phyloP scores from a whole-genome alignment of 495 filamentous ascomycete genomes.

The Chaetomium fimeti region DNA sequence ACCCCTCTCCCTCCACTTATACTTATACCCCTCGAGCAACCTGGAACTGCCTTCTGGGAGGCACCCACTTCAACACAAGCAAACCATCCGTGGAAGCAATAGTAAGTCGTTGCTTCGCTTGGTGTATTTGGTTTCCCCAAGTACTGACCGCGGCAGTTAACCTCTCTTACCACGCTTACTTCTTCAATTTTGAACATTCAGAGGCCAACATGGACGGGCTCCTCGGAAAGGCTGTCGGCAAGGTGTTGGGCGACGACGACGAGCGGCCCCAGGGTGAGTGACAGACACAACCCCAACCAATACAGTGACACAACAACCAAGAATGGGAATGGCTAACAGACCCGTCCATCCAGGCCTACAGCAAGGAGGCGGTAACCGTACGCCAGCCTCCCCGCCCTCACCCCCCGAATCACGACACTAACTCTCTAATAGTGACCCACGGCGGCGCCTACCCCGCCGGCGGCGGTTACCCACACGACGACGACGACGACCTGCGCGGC shows the following conservation, averaged over 20 bases:
- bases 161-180: neutral
- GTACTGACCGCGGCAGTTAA: neutral
- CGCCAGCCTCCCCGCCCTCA: conserved; percentile 2
- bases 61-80: neutral
- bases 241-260: conserved; percentile 20
- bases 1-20: neutral
- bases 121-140: no score
- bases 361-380: conserved; percentile 22
- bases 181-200: neutral
- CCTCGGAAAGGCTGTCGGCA: conserved; percentile 20
- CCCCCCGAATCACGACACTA: neutral
- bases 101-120: neutral
- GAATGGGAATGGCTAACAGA: no score
- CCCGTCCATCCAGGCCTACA: no score
- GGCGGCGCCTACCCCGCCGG: conserved; percentile 42
- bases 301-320: no score
- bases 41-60: no score
- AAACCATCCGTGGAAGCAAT: neutral
- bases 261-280: conserved; percentile 13
- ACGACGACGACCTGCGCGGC: conserved; percentile 50
- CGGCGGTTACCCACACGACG: conserved; percentile 37
- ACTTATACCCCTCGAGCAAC: neutral
- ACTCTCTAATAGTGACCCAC: conserved; percentile 34
- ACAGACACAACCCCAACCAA: no score
- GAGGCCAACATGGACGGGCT: conserved; percentile 22